Evolutionary conservation across 2,329 filamentous ascomycete genomes (phyloP), one percentile per base, ranked within the genome.

Genomic region (Lecanicillium sp.): DNA sequence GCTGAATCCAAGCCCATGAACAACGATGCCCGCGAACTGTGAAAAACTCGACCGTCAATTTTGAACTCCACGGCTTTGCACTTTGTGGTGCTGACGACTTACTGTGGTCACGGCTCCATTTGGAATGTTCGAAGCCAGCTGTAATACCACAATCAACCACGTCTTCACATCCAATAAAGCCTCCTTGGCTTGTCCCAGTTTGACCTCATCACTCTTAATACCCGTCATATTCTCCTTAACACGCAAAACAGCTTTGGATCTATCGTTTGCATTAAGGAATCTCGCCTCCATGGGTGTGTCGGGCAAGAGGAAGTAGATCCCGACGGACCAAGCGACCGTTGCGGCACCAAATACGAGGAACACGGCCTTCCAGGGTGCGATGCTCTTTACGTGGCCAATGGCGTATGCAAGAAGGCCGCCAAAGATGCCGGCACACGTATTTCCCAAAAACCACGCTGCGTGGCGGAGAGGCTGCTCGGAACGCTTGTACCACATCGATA

Each of bases 11-110:
- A 81, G 62, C 0, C 73, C 72, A 6, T 59, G 58, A 4, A 81
- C 53, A 40, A 81, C 77, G n/a, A 80, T 55, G 0, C 76, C 74
- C 0, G 75, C 75, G 40, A 81, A 81, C 44, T 54, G 35, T 3
- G 31, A 41, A 3, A 4, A 2, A 11, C 29, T 36, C 27, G 33
- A 4, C 12, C 4, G 9, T 3, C 10, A 7, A 25, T n/a, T 50
- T 43, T 45, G 44, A n/a, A n/a, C n/a, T n/a, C n/a, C n/a, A n/a
- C n/a, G n/a, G n/a, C n/a, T n/a, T n/a, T n/a, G n/a, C n/a, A n/a
- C n/a, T n/a, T n/a, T n/a, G n/a, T n/a, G n/a, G n/a, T n/a, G n/a
- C n/a, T n/a, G n/a, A n/a, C n/a, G n/a, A n/a, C n/a, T n/a, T n/a
- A n/a, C n/a, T n/a, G n/a, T n/a, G n/a, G n/a, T n/a, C n/a, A n/a